Percentiles rank a stretch among this genome's conserved stretches.
These are phyloP conservation scores for Phialophora expanda DNA, from an alignment of 2,329 filamentous ascomycete species.

Conservation along the genomic window DNA sequence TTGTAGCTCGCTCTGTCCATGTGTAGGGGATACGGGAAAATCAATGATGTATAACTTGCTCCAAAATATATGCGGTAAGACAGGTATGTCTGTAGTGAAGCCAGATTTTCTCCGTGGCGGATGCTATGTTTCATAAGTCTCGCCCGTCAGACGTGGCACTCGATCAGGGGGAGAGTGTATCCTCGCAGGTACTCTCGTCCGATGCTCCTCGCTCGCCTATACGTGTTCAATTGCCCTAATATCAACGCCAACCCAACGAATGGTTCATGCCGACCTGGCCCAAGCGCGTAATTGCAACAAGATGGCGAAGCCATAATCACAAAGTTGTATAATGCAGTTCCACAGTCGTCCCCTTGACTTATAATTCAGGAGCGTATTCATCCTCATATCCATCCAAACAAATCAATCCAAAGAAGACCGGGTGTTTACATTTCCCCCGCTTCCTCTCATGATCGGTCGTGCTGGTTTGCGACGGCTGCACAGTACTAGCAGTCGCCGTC, in stretches of 20 bases:
- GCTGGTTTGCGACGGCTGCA: conserved; percentile 37
- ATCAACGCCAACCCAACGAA: not conserved
- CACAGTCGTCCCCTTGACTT: not conserved
- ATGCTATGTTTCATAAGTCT: not conserved
- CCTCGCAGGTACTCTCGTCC: not conserved
- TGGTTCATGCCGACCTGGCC: not conserved
- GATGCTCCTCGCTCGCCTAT: not conserved
- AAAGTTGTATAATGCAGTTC: not conserved
- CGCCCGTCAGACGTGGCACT: no score
- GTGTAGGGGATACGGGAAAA: not conserved
- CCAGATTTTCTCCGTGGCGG: not conserved
- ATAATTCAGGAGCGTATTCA: conserved; percentile 25
- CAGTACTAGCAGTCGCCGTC: conserved; percentile 41
- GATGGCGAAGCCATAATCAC: not conserved
- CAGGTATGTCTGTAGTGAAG: not conserved
- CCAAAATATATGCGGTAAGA: not conserved
- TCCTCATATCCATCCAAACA: conserved; percentile 37
- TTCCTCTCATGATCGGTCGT: conserved; percentile 28
- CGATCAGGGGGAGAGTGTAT: not conserved
- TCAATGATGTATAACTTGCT: not conserved
- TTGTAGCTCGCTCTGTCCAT: not conserved
- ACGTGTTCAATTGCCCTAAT: not conserved
- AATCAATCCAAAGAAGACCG: conserved; percentile 41
- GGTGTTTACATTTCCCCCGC: conserved; percentile 37
- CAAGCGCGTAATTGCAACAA: not conserved